Conservation (phyloP, 768 basidiomycete species). For the Solioccasus polychromus region DNA sequence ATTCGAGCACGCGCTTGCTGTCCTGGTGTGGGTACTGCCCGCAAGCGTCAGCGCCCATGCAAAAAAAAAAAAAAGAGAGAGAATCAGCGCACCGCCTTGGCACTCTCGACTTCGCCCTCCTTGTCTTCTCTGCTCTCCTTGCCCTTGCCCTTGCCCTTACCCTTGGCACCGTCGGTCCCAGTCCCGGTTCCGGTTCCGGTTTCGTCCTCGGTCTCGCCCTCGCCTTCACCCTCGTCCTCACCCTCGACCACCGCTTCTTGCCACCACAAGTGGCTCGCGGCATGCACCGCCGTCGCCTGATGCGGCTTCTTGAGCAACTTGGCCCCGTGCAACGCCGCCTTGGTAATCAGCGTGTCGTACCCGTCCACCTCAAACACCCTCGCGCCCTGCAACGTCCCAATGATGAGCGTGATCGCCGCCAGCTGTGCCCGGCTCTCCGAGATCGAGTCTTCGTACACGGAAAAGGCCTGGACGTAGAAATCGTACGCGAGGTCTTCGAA, state of each 20-base stretch:
- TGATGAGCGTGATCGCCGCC: constrained; percentile 95
- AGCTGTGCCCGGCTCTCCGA: constrained; percentile 94
- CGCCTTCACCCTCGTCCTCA: constrained; percentile 20
- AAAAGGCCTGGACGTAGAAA: constrained; percentile 96
- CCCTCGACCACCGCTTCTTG: constrained; percentile 58
- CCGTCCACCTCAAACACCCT: constrained; percentile 93
- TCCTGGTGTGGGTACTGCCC: constrained; percentile 81
- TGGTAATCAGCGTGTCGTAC: constrained; percentile 96
- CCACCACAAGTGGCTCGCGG: constrained; percentile 99
- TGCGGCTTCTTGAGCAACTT: constrained; percentile 98
- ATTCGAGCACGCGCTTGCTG: constrained; percentile 96
- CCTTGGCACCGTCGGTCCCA: too few relatives aligned
- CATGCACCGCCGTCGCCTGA: constrained; percentile 90
- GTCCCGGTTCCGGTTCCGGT: constrained; percentile 47
- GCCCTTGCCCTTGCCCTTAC: too few relatives aligned
- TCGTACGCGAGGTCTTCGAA: constrained; percentile 98
- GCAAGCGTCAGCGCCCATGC: too few relatives aligned
- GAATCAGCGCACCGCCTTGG: constrained; percentile 55
- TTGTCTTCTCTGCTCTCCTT: too few relatives aligned
- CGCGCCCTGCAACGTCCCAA: constrained; percentile 84
- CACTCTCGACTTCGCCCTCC: too few relatives aligned
- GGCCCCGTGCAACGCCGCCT: constrained; percentile 96
- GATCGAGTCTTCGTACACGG: constrained; percentile 96
- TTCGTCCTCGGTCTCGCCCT: constrained; percentile 23
- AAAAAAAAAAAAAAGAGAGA: not conserved